Evolutionary conservation across 1,284 basidiomycete species (phyloP).

Genomic region (Malassezia sp.): DNA sequence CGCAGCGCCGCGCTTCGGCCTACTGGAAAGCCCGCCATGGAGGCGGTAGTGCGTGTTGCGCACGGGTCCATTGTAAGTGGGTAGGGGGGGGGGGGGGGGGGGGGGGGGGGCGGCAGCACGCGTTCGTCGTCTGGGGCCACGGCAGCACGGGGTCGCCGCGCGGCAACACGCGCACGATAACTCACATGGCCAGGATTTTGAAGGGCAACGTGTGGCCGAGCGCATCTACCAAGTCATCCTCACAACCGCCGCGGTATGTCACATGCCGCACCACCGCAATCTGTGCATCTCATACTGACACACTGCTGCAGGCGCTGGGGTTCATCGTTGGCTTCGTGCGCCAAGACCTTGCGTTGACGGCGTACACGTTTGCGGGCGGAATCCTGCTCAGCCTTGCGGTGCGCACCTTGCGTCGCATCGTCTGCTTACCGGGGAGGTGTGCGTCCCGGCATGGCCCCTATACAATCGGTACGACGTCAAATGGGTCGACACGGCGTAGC

Average conservation of each 20-base stretch:
- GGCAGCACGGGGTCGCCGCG: no score
- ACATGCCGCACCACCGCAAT: not conserved
- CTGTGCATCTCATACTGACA: not conserved
- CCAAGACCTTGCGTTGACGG: constrained; percentile 2
- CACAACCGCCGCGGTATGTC: constrained; percentile 7
- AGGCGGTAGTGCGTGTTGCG: no score
- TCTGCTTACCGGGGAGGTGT: not conserved
- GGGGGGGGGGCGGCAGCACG: no score
- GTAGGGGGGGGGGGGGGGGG: no score
- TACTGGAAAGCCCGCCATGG: no score
- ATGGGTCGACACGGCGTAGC: constrained; percentile 2
- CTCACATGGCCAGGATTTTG: constrained; percentile 14
- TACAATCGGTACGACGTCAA: constrained; percentile 7
- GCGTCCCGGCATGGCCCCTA: constrained; percentile 15
- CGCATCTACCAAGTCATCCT: constrained; percentile 1
- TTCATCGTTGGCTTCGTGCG: constrained; percentile 5
- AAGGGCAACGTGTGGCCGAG: constrained; percentile 3
- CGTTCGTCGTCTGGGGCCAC: no score
- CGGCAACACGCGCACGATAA: no score
- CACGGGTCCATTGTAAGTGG: no score
- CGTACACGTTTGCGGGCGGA: constrained; percentile 2
- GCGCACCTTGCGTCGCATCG: not conserved
- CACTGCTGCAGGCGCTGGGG: constrained; percentile 1
- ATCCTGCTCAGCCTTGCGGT: not conserved
- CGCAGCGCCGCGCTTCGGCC: no score